Conservation (phyloP, 2,329 filamentous ascomycete genomes). For the Periconia sp. region DNA sequence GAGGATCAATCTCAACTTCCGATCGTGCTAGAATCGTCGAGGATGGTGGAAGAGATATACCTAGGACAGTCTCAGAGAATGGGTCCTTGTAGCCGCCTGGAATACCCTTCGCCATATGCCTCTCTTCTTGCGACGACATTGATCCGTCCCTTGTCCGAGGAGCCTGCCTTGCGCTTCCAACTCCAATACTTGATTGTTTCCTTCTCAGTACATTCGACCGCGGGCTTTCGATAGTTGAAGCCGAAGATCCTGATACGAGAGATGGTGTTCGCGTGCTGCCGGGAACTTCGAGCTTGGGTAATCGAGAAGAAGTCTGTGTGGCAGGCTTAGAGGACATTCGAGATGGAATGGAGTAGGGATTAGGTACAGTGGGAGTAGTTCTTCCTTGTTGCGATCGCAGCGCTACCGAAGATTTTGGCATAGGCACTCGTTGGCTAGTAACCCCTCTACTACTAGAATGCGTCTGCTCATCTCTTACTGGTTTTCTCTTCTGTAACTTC, state of each 20-base stretch:
- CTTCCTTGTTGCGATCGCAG: conserved; percentile 29
- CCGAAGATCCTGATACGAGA: conserved; percentile 56
- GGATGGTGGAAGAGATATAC: conserved; percentile 49
- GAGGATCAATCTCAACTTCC: conserved; percentile 31
- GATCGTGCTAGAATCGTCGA: conserved; percentile 35
- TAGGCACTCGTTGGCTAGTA: conserved; percentile 25
- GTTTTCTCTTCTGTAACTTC: conserved; percentile 45
- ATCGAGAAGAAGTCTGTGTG: conserved; percentile 34
- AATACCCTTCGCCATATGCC: conserved; percentile 28
- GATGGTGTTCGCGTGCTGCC: conserved; percentile 50
- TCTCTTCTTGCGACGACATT: conserved; percentile 43
- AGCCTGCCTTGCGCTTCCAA: conserved; percentile 34
- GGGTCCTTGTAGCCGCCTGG: conserved; percentile 46
- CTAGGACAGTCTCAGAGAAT: conserved; percentile 51
- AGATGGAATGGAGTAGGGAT: conserved; percentile 22
- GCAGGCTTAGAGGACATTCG: conserved; percentile 26
- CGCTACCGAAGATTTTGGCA: conserved; percentile 18
- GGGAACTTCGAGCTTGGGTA: conserved; percentile 44
- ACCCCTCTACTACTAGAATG: conserved; percentile 20
- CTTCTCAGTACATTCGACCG: conserved; percentile 51
- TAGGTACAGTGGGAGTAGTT: conserved; percentile 27
- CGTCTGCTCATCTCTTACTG: conserved; percentile 39
- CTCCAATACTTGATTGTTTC: conserved; percentile 52
- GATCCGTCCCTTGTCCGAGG: conserved; percentile 38
- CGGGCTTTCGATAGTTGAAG: conserved; percentile 54